A percentile compares a stretch with the other conserved stretches of the same genome.
Evolutionary conservation across 306 rosid genomes (phyloP).

Genomic region (Senna siamea): DNA sequence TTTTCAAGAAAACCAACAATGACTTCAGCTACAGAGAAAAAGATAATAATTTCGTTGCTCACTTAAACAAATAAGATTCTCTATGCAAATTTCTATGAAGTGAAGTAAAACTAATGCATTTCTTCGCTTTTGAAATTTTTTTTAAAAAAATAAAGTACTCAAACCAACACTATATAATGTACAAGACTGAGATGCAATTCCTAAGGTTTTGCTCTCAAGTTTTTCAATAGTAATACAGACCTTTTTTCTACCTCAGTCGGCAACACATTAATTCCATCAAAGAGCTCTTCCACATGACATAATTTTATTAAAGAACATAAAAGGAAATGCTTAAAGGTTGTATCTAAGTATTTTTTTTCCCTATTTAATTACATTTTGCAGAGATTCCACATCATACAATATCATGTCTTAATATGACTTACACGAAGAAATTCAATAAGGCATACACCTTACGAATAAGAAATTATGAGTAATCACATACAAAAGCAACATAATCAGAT

Average conservation of each 20-base stretch:
- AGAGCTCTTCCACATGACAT: background rate
- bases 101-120: background rate
- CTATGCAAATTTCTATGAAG: background rate
- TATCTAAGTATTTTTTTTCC: background rate
- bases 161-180: too few relatives aligned
- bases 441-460: background rate
- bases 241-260: too few relatives aligned
- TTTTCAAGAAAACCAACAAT: too few relatives aligned
- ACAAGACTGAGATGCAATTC: too few relatives aligned
- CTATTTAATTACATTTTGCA: background rate
- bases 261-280: background rate
- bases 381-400: constrained; percentile 9
- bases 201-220: background rate
- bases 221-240: too few relatives aligned
- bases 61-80: background rate
- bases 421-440: constrained; percentile 16
- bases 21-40: background rate
- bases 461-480: background rate
- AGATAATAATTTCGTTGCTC: background rate
- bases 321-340: background rate
- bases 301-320: too few relatives aligned
- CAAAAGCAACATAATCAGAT: background rate
- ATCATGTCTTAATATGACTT: background rate
- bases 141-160: too few relatives aligned
- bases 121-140: too few relatives aligned